Evolutionary conservation across 1,284 basidiomycete species (phyloP), one percentile per base, ranked within the genome.

Genomic region (Cryptococcus wingfieldii): DNA sequence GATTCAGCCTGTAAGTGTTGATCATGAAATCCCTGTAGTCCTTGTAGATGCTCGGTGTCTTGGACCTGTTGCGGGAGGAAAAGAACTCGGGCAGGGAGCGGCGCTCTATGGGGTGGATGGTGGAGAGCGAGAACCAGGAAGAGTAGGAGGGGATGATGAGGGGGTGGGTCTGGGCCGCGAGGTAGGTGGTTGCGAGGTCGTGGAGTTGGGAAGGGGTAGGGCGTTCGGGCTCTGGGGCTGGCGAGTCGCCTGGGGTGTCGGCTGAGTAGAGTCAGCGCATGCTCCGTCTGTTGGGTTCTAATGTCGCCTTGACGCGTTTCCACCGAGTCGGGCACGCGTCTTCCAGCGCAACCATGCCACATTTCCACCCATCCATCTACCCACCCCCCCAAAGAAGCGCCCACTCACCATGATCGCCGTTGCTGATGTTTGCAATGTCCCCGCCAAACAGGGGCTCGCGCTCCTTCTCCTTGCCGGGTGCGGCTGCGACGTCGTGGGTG

Each of bases 21-120:
- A 99, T 86, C 92, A 99, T 99, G 69, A 99, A 99, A 81, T 99
- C 95, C 61, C 95, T 86, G 74, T 99, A 99, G 76, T 98, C 95
- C 77, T 98, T 98, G 83, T 98, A 99, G 64, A 98, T 91, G 31
- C 89, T 84, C 0, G 95, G 95, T 0, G 94, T 97, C 80, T 99
- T 99, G 63, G 87, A 89, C 65, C 95, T 80, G 76, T 96, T 95
- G 61, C 91, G 83, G 56, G 89, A 90, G 75, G 94, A 95, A 83
- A 99, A 99, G 82, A 98, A 99, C 78, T 99, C 95, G 42, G 95
- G 96, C 27, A 99, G 80, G 3, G 92, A 90, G 66, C 90, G 86
- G 60, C 87, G 84, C 77, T 99, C 95, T 63, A 98, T 88, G 12
- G 89, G 84, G 71, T 97, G 89, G 62, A 99, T 71, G 73, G 88